Percentiles rank a stretch among this genome's conserved stretches.
Conservation (phyloP, 768 basidiomycete species). For the Calocybe indica region DNA sequence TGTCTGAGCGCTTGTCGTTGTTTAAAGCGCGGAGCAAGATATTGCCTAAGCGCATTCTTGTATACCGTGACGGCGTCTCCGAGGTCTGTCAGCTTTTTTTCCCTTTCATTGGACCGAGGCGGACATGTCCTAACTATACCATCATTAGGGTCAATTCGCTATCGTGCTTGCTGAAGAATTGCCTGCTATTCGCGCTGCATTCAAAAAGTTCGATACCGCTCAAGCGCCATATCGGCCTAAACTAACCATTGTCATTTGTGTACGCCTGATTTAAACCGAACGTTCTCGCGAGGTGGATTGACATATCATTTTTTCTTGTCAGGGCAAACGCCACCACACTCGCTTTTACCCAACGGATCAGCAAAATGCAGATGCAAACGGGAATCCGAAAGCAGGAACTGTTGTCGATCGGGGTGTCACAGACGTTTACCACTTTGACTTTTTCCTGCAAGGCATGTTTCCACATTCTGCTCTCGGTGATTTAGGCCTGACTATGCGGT, state of each 20-base stretch:
- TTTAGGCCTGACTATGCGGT: background rate
- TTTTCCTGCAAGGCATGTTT: constrained; percentile 56
- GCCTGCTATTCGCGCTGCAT: constrained; percentile 56
- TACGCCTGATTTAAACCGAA: constrained; percentile 30
- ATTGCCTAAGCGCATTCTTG: constrained; percentile 61
- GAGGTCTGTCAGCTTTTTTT: constrained; percentile 37
- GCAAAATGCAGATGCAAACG: constrained; percentile 50
- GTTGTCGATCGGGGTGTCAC: constrained; percentile 80
- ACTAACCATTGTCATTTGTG: constrained; percentile 73
- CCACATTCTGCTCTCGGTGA: background rate
- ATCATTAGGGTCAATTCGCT: constrained; percentile 64
- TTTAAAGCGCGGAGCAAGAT: constrained; percentile 41
- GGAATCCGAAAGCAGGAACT: constrained; percentile 74
- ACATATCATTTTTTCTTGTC: background rate
- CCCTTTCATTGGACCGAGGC: background rate
- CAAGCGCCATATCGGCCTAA: constrained; percentile 41
- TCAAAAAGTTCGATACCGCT: constrained; percentile 39
- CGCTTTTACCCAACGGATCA: constrained; percentile 60
- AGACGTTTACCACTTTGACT: constrained; percentile 58
- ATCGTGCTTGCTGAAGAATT: constrained; percentile 61
- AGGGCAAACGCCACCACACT: constrained; percentile 48
- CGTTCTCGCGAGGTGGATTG: constrained; percentile 8
- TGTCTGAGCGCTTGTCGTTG: constrained; percentile 53
- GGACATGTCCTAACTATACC: background rate
- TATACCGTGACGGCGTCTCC: constrained; percentile 82